Percentiles rank a stretch among this genome's conserved stretches.
These are phyloP conservation scores for Eimeria brunetti DNA, from an alignment of 169 alveolate genomes.

Conservation along the genomic window DNA sequence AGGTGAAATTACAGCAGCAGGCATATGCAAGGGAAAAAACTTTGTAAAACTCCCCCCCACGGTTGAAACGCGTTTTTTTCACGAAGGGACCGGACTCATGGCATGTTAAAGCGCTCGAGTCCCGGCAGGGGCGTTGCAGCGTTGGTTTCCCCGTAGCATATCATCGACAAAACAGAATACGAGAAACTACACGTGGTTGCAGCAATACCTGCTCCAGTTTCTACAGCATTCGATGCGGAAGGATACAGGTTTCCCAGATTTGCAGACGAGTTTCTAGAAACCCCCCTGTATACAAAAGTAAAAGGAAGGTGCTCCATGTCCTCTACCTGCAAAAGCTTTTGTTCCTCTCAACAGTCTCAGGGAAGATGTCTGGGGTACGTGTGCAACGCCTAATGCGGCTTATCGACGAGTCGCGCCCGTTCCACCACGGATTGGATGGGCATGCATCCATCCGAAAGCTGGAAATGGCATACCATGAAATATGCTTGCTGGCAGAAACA, in stretches of 20 bases:
- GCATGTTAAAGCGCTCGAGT: background rate
- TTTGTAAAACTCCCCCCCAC: background rate
- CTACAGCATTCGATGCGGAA: background rate
- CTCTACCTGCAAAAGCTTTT: background rate
- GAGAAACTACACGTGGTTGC: background rate
- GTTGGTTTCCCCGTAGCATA: background rate
- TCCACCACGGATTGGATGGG: conserved; percentile 49
- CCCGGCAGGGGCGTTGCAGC: background rate
- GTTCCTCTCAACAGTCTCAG: background rate
- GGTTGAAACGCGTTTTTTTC: background rate
- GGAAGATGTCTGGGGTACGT: conserved; percentile 60
- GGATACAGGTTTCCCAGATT: background rate
- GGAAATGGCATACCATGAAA: conserved; percentile 63
- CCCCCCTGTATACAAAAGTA: background rate
- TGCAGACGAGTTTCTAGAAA: background rate
- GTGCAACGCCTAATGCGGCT: conserved; percentile 65
- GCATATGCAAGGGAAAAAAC: background rate
- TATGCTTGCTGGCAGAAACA: conserved; percentile 50
- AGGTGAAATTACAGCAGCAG: background rate
- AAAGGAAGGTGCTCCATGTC: background rate
- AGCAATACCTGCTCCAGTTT: background rate
- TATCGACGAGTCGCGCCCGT: conserved; percentile 62
- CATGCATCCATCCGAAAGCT: conserved; percentile 24
- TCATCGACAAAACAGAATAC: background rate
- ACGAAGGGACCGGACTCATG: background rate